Evolutionary conservation across 768 basidiomycete genomes (phyloP).

Genomic region (Russula dissimulans): DNA sequence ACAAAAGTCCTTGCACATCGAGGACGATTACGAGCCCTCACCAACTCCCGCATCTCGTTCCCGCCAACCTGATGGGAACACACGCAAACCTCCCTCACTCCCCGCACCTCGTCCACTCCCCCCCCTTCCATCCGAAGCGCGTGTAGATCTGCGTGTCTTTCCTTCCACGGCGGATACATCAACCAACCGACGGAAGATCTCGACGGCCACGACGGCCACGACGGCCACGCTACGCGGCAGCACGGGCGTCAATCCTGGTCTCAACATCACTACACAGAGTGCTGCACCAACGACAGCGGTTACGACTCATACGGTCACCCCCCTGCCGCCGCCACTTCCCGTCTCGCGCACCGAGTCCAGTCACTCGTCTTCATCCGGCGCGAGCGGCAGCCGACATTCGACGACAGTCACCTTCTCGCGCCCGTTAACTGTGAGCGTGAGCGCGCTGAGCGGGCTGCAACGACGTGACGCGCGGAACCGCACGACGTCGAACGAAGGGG

Average conservation of each 20-base stretch:
- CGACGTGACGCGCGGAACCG: conserved; percentile 38
- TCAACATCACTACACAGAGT: conserved; percentile 43
- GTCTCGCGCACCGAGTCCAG: conserved; percentile 41
- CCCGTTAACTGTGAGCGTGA: conserved; percentile 45
- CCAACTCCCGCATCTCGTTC: conserved; percentile 36
- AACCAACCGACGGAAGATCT: conserved; percentile 33
- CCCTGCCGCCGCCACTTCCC: conserved; percentile 24
- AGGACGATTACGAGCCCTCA: conserved; percentile 35
- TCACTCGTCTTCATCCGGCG: conserved; percentile 24
- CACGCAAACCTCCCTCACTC: conserved; percentile 39
- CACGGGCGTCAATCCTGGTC: conserved; percentile 32
- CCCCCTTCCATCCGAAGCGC: conserved; percentile 49
- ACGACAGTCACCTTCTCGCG: conserved; percentile 56
- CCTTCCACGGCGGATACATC: conserved; percentile 23
- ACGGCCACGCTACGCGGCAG: conserved; percentile 38
- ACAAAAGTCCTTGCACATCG: conserved; percentile 24
- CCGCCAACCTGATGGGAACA: conserved; percentile 26
- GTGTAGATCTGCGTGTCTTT: conserved; percentile 21
- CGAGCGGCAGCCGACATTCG: conserved; percentile 25
- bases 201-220: conserved; percentile 36
- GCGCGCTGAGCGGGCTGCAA: conserved; percentile 45
- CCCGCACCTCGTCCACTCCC: conserved; percentile 52
- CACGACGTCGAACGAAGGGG: conserved; percentile 28
- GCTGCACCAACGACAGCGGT: conserved; percentile 50
- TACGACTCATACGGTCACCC: conserved; percentile 53